A percentile compares a stretch with the other conserved stretches of the same genome.
Conservation (phyloP, 2,329 filamentous ascomycete species). For the Alternaria panax region DNA sequence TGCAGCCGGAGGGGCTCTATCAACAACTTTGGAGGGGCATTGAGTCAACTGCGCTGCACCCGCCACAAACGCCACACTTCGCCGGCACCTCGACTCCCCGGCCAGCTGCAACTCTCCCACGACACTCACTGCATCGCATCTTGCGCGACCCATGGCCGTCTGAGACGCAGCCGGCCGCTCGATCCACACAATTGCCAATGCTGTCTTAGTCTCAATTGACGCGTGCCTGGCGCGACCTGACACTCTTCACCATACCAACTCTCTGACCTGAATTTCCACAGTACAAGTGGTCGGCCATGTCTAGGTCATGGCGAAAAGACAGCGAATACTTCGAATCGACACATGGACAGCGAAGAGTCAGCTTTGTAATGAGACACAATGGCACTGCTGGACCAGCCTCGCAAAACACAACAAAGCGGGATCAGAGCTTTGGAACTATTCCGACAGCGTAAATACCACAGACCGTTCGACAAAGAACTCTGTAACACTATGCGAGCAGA, state of each 20-base stretch:
- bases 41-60: conserved; percentile 32
- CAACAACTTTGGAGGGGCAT: conserved; percentile 30
- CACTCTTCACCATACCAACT: not conserved
- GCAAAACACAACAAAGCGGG: not conserved
- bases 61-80: conserved; percentile 25
- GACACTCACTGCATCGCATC: not conserved
- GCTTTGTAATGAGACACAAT: not conserved
- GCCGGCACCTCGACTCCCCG: not conserved
- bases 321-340: not conserved
- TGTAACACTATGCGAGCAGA: not conserved
- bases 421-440: not conserved
- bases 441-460: not conserved
- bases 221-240: not conserved
- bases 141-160: not conserved
- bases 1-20: conserved; percentile 23
- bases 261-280: not conserved
- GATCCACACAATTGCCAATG: too few species aligned
- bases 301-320: not conserved
- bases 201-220: not conserved
- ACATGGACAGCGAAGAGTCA: not conserved
- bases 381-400: not conserved
- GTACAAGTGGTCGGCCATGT: not conserved
- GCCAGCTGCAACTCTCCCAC: not conserved
- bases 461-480: not conserved
- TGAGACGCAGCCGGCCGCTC: too few species aligned